These are phyloP conservation scores for Cicer pinnatifidum DNA, from an alignment of 306 rosid genomes.

Conservation along the genomic window DNA sequence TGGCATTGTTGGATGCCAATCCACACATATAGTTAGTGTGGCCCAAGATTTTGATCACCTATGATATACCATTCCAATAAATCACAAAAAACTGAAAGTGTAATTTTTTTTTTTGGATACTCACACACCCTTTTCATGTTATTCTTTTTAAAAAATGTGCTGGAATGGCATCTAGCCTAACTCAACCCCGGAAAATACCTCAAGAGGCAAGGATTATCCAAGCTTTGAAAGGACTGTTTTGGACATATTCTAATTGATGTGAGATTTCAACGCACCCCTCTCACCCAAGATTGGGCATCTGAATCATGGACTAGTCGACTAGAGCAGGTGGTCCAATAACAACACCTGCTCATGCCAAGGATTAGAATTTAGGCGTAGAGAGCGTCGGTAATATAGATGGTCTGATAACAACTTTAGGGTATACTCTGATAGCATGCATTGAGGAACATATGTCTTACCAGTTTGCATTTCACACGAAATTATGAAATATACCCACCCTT, in stretches of 20 bases:
- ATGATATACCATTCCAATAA: constrained; percentile 28
- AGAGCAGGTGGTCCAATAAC: not conserved
- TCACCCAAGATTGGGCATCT: not conserved
- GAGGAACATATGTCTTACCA: constrained; percentile 7
- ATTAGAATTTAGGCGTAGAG: not conserved
- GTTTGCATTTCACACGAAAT: constrained; percentile 26
- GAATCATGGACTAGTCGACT: not conserved
- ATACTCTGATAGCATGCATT: constrained; percentile 4
- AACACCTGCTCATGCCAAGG: not conserved
- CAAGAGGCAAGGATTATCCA: not conserved
- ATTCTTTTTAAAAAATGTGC: not conserved
- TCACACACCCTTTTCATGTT: not conserved
- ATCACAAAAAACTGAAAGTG: constrained; percentile 14
- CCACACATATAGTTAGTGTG: not conserved
- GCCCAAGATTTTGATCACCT: constrained; percentile 34
- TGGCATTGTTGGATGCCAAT: not conserved
- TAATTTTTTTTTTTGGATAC: constrained; percentile 14
- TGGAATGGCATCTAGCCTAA: not conserved
- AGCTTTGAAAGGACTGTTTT: not conserved
- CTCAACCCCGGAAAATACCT: not conserved
- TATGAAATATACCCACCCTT: constrained; percentile 18
- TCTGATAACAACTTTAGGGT: not conserved
- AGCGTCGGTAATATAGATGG: not conserved
- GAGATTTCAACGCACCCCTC: not conserved
- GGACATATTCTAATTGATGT: constrained; percentile 1